A percentile compares a stretch with the other conserved stretches of the same genome.
Evolutionary conservation across 805 yeast genomes (phyloP).

Genomic region (Hanseniaspora nectarophila): DNA sequence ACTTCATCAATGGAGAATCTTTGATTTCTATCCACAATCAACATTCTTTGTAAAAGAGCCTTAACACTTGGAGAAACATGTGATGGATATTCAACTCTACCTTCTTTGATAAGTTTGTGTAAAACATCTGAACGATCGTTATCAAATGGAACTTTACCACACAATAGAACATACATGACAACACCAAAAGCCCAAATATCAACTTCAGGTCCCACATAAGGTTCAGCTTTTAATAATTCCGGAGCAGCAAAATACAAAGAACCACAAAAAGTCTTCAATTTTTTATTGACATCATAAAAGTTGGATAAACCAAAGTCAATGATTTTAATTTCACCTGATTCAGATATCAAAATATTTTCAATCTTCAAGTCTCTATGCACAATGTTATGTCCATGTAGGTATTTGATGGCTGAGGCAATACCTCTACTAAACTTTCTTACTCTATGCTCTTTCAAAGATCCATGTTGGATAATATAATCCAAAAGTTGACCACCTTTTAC

Average conservation of each 20-base stretch:
- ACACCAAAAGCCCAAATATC: slow-evolving; percentile 98
- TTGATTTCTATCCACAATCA: slow-evolving; percentile 75
- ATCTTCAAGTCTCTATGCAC: slow-evolving; percentile 95
- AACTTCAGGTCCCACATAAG: slow-evolving; percentile 92
- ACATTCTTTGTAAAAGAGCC: slow-evolving; percentile 71
- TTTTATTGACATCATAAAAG: slow-evolving; percentile 55
- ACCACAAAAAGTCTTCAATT: slow-evolving; percentile 91
- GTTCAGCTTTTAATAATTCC: slow-evolving; percentile 80
- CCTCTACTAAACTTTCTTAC: slow-evolving; percentile 93
- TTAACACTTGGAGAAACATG: slow-evolving; percentile 66
- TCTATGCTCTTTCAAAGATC: slow-evolving; percentile 81
- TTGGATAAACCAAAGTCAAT: slow-evolving; percentile 95
- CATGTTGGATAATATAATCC: slow-evolving; percentile 94
- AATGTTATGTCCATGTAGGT: slow-evolving; percentile 84
- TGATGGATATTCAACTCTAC: slow-evolving; percentile 81
- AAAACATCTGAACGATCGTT: slow-evolving; percentile 84
- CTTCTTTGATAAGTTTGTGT: slow-evolving; percentile 87
- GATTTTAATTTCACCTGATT: slow-evolving; percentile 85
- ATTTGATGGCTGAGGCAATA: slow-evolving; percentile 84
- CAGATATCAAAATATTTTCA: slow-evolving; percentile 89
- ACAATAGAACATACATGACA: slow-evolving; percentile 83
- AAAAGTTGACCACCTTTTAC: slow-evolving; percentile 96
- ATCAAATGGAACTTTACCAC: slow-evolving; percentile 97
- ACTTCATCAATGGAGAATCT: slow-evolving; percentile 75
- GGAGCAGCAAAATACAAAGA: slow-evolving; percentile 98